These are phyloP conservation scores for Lipomyces spencermartinsiae DNA, from an alignment of 805 yeast genomes.

Conservation along the genomic window DNA sequence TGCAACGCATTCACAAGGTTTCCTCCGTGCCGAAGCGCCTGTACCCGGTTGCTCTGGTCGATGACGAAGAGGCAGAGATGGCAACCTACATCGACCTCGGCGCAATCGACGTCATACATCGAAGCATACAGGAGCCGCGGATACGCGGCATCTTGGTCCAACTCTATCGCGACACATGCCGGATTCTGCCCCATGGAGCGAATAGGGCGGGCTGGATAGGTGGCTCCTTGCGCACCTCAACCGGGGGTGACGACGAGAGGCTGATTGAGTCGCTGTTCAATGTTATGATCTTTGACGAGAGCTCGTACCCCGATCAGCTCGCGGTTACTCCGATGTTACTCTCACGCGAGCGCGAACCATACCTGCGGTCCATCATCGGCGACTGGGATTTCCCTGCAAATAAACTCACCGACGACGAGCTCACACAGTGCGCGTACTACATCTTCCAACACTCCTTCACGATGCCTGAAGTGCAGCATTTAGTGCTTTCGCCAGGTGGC, in stretches of 20 bases:
- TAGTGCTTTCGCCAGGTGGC: constrained; percentile 31
- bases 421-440: constrained; percentile 50
- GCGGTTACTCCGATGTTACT: not conserved
- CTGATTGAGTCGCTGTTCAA: constrained; percentile 11
- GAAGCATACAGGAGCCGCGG: constrained; percentile 12
- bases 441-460: constrained; percentile 56
- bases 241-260: constrained; percentile 9
- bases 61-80: constrained; percentile 28
- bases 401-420: constrained; percentile 36
- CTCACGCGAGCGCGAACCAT: not conserved
- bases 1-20: not conserved
- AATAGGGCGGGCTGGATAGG: constrained; percentile 8
- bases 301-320: not conserved
- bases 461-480: constrained; percentile 37
- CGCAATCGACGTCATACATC: constrained; percentile 29
- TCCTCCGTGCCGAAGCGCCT: not conserved
- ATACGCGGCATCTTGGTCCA: constrained; percentile 23
- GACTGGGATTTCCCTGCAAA: constrained; percentile 38
- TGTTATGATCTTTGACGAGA: constrained; percentile 20
- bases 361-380: constrained; percentile 14
- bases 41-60: constrained; percentile 29
- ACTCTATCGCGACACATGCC: constrained; percentile 7
- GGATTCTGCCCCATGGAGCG: not conserved
- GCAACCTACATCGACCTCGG: constrained; percentile 17
- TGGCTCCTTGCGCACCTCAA: not conserved